phyloP scores from a whole-genome alignment of 805 yeast genomes.

The Nakazawaea ernobii region DNA sequence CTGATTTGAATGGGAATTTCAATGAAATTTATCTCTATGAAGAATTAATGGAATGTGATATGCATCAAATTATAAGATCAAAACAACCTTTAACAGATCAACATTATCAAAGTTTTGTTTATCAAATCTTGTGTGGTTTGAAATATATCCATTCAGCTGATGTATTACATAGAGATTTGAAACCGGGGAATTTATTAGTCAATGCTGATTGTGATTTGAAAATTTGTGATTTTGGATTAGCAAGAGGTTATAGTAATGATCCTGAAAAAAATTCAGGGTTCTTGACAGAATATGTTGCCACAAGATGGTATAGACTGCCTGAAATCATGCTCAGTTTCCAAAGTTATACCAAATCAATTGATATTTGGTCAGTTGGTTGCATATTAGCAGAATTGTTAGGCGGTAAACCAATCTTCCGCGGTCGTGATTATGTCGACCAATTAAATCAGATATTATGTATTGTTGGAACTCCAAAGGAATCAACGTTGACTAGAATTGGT shows the following conservation, averaged over 20 bases:
- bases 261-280: conserved; percentile 89
- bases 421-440: conserved; percentile 95
- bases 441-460: conserved; percentile 79
- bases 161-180: conserved; percentile 89
- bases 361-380: conserved; percentile 98
- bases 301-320: conserved; percentile 98
- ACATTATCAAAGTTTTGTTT: conserved; percentile 89
- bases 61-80: conserved; percentile 94
- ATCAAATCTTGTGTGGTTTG: conserved; percentile 88
- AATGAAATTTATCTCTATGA: conserved; percentile 92
- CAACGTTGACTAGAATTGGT: conserved; percentile 64
- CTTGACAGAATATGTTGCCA: conserved; percentile 95
- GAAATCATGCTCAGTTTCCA: conserved; percentile 94
- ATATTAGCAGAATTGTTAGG: conserved; percentile 91
- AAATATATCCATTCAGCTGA: conserved; percentile 95
- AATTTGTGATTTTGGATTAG: conserved; percentile 94
- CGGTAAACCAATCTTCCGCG: conserved; percentile 87
- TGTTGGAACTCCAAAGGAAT: conserved; percentile 87
- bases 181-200: conserved; percentile 89
- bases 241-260: conserved; percentile 81
- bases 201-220: conserved; percentile 96
- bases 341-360: conserved; percentile 93
- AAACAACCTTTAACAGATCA: conserved; percentile 92
- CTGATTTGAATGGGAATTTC: conserved; percentile 61
- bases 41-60: conserved; percentile 97